Evolutionary conservation across 495 filamentous ascomycete genomes (phyloP), one percentile per base, ranked within the genome.

Genomic region (Aspergillus indologenus): DNA sequence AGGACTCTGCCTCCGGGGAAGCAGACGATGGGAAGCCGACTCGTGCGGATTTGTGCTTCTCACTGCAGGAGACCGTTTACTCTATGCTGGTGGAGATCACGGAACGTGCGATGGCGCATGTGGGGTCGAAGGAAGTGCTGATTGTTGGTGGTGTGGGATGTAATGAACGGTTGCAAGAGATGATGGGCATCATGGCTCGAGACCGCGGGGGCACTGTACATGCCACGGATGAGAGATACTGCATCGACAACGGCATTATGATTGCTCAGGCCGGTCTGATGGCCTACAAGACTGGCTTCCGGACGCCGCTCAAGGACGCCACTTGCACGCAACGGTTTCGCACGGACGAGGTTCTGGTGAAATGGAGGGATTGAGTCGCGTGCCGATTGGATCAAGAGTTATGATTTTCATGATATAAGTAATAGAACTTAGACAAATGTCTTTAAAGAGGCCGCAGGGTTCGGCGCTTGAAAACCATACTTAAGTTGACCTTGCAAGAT

Each of bases 221-320:
- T 77, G 92, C 92, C 9, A 98, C 93, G 1, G 93, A 98, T 72
- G 92, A 98, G 75, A 83, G 94, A 47, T 98, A 96, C 74, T 98
- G 94, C 67, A 98, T 98, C 61, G 95, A 98, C 75, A 98, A 98
- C 68, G 95, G 94, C 45, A 97, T 98, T 58, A 98, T 98, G 94
- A 98, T 98, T 76, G 94, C 94, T 14, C 94, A 98, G 76, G 94
- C 94, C 11, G 94, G 94, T 23, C 73, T 98, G 65, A 68, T 96
- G 61, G 91, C 91, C 8, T 96, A 87, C 66, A 76, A 82, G 71
- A 90, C 84, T 0, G 94, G 94, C 6, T 89, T 91, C 68, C 75
- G 71, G 50, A 96, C 90, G 17, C 75, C 79, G 3, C 65, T 98
- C 14, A 86, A 89, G 64, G 92, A 96, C 15, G 89, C 88, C 59